Evolutionary conservation across 176 grass and related monocot species (phyloP).

Genomic region (Cenchrus fungigraminus): DNA sequence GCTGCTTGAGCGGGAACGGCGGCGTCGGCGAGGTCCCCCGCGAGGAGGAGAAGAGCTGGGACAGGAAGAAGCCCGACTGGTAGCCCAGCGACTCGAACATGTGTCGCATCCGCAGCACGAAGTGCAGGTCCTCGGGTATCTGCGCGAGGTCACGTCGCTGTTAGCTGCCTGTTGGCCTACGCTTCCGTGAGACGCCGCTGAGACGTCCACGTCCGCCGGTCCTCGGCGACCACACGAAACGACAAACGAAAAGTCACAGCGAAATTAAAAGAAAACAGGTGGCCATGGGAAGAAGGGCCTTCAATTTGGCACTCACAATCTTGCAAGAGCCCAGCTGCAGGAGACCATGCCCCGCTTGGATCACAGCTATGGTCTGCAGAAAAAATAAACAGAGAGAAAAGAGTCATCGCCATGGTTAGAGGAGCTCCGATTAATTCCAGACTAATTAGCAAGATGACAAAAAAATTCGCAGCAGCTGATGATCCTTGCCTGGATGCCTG

Average conservation of each 20-base stretch:
- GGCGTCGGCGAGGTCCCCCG: conserved; percentile 64
- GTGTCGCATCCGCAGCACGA: conserved; percentile 96
- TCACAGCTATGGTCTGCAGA: conserved; percentile 92
- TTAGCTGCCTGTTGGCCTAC: not conserved
- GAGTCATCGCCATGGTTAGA: not conserved
- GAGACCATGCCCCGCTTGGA: conserved; percentile 98
- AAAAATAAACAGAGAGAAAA: not conserved
- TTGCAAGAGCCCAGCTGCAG: conserved; percentile 96
- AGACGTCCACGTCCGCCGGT: conserved; percentile 39
- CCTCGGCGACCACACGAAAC: conserved; percentile 23
- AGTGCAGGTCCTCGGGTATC: conserved; percentile 98
- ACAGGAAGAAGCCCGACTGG: conserved; percentile 98
- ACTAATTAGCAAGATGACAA: not conserved
- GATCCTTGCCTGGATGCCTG: conserved; percentile 82
- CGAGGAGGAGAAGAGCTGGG: conserved; percentile 93
- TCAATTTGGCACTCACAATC: conserved; percentile 74
- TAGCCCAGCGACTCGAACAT: conserved; percentile 98
- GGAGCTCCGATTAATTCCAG: not conserved
- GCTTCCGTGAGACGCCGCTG: conserved; percentile 21
- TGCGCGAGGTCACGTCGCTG: conserved; percentile 37
- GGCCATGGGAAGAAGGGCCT: not conserved
- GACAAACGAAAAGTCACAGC: conserved; percentile 34
- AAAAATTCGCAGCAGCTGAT: not conserved
- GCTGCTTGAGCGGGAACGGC: conserved; percentile 71
- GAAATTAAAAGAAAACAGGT: not conserved